Base-by-base conservation (phyloP, 2,329 filamentous ascomycete genomes). In the Phyllosticta citriasiana region DNA sequence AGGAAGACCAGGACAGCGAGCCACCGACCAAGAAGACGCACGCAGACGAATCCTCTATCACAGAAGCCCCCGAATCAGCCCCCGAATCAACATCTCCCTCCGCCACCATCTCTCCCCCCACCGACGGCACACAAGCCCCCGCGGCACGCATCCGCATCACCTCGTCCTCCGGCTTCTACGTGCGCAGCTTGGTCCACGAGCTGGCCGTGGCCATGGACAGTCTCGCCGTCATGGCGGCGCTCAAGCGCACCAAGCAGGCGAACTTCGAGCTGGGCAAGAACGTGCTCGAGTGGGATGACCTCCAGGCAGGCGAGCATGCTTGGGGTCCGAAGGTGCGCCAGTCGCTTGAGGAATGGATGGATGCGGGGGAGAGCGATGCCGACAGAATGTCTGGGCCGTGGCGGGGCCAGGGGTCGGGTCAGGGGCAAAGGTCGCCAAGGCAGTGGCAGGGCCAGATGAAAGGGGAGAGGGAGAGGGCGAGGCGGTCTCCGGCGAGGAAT, bases 111-210 rank as follows among this genome's bases (percentile, higher is more conserved):
- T 7, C 55, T 7, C 2, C 30, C 14, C 5, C 16, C 19, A 57
- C 62, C 62, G 40, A 57, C 24, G 53, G 53, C 56, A 26, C 57
- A 7, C 10, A 50, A 3, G 53, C 91, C 1, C 85, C 93, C 1
- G 94, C 93, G 0, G 89, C 84, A 56, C 88, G 84, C 70, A 84
- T 99, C 63, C 86, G 88, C 62, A 91, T 99, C 84, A 96, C 89
- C 0, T 93, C 97, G 57, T 91, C 91, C 1, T 96, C 91, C 0
- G 94, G 94, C 50, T 99, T 97, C 79, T 99, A 99, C 73, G 92
- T 99, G 14, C 88, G 94, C 64, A 95, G 89, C 62, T 85, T 99
- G 67, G 92, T 91, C 68, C 91, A 97, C 71, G 94, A 99, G 69
- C 81, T 99, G 3, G 94, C 93, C 24, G 80, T 86, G 66, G 91